Base-by-base conservation (phyloP, 75 land plant species). In the Larix kaempferi region DNA sequence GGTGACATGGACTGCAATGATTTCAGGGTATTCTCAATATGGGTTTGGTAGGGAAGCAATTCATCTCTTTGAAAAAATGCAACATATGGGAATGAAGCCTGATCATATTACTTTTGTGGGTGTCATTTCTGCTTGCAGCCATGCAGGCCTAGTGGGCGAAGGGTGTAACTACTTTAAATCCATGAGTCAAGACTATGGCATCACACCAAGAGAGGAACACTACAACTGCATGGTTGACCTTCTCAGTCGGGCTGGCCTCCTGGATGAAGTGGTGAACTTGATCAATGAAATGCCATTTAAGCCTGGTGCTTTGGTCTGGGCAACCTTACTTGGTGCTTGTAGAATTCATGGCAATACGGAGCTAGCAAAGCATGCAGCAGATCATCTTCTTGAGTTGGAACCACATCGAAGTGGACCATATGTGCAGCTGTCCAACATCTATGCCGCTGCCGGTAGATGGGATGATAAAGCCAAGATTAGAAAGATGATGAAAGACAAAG, bases 1-100 rank as follows among this genome's bases (percentile, higher is more conserved):
- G 22, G 84, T 89, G 8, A 84, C 89, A 8, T 91, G 91, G 91
- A 82, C 86, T 71, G 64, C 79, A 11, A 78, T 91, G 83, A 86
- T 91, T 22, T 41, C 77, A 6, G 81, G 83, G 56, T 83, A 84
- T 75, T 91, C 87, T 1, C 87, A 89, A 56, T 83, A 84, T 81
- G 93, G 93, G 4, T 62, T 33, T 62, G 79, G 82, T n/a, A 72
- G 23, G 13, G 76, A 82, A 44, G 88, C 91, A 67, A 59, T 89
- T 37, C 17, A 33, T 21, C 77, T 89, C n/a, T 91, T 89, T 79
- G 84, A 89, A 57, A 52, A 78, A 72, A 88, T 91, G 89, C 80
- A 80, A 59, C n/a, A 6, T 2, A 17, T 14, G 58, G 84, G 77
- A 3, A 76, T 84, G 76, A 52, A 33, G 35, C 88, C 90, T 3